phyloP scores from a whole-genome alignment of 768 basidiomycete genomes.

The Leccinum truebloodii region DNA sequence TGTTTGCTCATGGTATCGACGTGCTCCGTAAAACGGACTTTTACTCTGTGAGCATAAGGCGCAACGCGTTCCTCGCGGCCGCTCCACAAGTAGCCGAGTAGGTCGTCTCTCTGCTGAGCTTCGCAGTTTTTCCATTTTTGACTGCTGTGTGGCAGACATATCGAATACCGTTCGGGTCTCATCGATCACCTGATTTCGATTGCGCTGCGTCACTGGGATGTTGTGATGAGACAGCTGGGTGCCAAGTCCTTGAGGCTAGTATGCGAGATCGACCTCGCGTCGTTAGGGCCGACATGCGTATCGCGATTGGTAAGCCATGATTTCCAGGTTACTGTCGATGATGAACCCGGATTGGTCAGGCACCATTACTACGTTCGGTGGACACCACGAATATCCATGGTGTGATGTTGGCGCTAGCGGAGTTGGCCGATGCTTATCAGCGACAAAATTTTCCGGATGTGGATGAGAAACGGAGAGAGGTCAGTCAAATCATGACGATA shows the following conservation, averaged over 20 bases:
- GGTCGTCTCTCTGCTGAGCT: conserved; percentile 34
- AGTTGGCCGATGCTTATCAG: conserved; percentile 66
- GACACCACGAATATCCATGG: conserved; percentile 82
- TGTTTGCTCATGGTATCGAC: conserved; percentile 94
- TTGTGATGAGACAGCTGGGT: conserved; percentile 72
- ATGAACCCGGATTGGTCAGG: conserved; percentile 39
- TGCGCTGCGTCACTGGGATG: conserved; percentile 88
- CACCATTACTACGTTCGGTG: conserved; percentile 54
- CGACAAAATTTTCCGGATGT: conserved; percentile 30
- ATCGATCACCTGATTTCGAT: conserved; percentile 73
- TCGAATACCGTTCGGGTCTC: conserved; percentile 69
- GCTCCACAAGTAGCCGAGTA: conserved; percentile 88
- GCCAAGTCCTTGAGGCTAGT: conserved; percentile 73
- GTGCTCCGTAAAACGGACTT: conserved; percentile 92
- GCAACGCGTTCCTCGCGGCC: conserved; percentile 81
- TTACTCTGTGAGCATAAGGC: conserved; percentile 84
- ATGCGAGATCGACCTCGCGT: conserved; percentile 57
- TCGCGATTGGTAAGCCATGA: conserved; percentile 52
- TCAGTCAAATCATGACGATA: conserved; percentile 26
- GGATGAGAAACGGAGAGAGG: conserved; percentile 45
- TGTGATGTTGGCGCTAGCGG: conserved; percentile 68
- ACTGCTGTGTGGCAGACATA: conserved; percentile 52
- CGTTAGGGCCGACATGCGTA: conserved; percentile 51
- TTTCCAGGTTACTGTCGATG: conserved; percentile 10
- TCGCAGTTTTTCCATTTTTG: conserved; percentile 8